Percentiles rank a stretch among this genome's conserved stretches.
These are phyloP conservation scores for Exserohilum turcica DNA, from an alignment of 2,329 filamentous ascomycete species.

Conservation along the genomic window DNA sequence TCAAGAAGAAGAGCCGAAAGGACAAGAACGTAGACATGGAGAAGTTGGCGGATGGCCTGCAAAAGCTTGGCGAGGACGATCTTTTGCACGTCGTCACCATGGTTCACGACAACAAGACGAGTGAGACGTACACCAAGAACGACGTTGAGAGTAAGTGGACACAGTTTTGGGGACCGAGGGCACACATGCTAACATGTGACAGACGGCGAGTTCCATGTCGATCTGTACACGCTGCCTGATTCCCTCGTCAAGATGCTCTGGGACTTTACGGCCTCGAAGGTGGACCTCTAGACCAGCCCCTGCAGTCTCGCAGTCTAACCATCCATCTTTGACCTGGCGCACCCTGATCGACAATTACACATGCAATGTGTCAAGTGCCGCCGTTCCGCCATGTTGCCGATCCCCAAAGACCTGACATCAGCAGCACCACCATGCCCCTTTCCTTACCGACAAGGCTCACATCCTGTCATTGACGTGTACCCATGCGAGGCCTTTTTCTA, in stretches of 20 bases:
- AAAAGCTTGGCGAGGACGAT: constrained; percentile 90
- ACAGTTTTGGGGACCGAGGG: background rate
- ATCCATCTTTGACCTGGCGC: background rate
- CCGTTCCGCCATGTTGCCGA: background rate
- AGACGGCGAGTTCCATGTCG: constrained; percentile 98
- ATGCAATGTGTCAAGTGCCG: background rate
- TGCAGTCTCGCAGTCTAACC: background rate
- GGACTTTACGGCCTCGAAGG: constrained; percentile 69
- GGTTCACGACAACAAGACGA: constrained; percentile 95
- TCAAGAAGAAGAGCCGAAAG: constrained; percentile 76
- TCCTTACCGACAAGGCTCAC: background rate
- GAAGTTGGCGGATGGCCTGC: constrained; percentile 89
- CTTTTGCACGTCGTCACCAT: constrained; percentile 94
- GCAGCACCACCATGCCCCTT: constrained; percentile 1
- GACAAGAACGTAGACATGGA: constrained; percentile 83
- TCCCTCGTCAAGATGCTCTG: constrained; percentile 88
- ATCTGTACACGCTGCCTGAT: constrained; percentile 96
- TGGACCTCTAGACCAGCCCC: constrained; percentile 34
- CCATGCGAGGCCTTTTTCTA: background rate
- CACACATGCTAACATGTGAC: constrained; percentile 25
- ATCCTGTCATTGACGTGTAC: background rate
- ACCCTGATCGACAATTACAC: background rate
- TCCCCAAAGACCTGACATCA: background rate
- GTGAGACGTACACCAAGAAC: constrained; percentile 95
- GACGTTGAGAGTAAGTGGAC: constrained; percentile 84